A percentile compares a stretch with the other conserved stretches of the same genome.
Conservation (phyloP, 2,329 filamentous ascomycete species). For the Drechslera avenae region DNA sequence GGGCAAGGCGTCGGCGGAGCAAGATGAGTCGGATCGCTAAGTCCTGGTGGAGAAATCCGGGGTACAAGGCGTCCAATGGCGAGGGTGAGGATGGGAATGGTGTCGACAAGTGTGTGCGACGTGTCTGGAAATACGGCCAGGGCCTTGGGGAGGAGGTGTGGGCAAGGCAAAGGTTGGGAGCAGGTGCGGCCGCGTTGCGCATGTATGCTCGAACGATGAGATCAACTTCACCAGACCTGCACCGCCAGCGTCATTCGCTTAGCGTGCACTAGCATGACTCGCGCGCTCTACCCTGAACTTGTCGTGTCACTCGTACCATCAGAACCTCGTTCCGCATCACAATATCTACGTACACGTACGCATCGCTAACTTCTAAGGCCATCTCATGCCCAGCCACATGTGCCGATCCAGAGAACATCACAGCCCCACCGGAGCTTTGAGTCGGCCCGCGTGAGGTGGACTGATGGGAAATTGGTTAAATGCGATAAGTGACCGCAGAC, state of each 20-base stretch:
- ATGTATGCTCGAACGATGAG: slow-evolving; percentile 19
- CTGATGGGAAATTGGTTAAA: slow-evolving; percentile 13
- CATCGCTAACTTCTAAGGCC: neutral
- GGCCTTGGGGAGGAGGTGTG: neutral
- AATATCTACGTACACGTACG: neutral
- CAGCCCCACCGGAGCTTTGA: neutral
- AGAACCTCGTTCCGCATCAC: neutral
- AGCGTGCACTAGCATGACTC: slow-evolving; percentile 19
- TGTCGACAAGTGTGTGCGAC: slow-evolving; percentile 1
- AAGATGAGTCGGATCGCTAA: slow-evolving; percentile 6
- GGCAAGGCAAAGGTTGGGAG: neutral
- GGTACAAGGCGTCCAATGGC: slow-evolving; percentile 1
- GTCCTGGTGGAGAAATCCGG: slow-evolving; percentile 11
- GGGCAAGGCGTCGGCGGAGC: slow-evolving; percentile 7
- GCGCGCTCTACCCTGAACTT: slow-evolving; percentile 1
- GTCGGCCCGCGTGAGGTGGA: slow-evolving; percentile 10
- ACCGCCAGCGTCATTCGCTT: slow-evolving; percentile 18
- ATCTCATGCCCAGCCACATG: neutral
- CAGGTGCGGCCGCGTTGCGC: slow-evolving; percentile 9
- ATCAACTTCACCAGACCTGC: slow-evolving; percentile 14
- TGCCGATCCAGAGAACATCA: neutral
- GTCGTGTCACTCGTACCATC: slow-evolving; percentile 1
- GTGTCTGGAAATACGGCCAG: neutral
- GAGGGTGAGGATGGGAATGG: neutral
- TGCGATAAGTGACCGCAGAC: slow-evolving; percentile 1